phyloP scores from a whole-genome alignment of 2,329 filamentous ascomycete species.

The Hypoxylon sp. region DNA sequence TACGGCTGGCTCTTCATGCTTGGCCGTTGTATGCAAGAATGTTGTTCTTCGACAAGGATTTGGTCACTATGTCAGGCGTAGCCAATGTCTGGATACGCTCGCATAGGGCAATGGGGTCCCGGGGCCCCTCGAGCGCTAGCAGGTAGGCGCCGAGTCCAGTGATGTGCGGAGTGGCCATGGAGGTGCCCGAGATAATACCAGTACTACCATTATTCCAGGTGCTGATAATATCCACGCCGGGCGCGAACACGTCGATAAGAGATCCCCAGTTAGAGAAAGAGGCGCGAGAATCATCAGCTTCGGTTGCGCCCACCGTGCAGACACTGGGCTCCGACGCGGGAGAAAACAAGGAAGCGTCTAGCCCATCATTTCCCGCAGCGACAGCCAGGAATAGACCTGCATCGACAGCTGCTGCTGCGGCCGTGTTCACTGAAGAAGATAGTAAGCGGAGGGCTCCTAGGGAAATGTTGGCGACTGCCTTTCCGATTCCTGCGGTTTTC shows the following conservation, averaged over 20 bases:
- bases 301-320: conserved; percentile 56
- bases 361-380: conserved; percentile 62
- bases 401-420: conserved; percentile 59
- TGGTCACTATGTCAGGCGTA: conserved; percentile 40
- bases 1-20: not conserved
- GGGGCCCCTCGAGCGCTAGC: conserved; percentile 63
- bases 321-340: conserved; percentile 54
- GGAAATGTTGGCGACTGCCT: conserved; percentile 62
- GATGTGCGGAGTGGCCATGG: conserved; percentile 62
- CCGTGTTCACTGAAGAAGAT: conserved; percentile 57
- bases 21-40: conserved; percentile 49
- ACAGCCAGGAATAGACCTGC: conserved; percentile 62
- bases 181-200: conserved; percentile 62
- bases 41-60: conserved; percentile 45
- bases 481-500: conserved; percentile 50
- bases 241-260: conserved; percentile 60
- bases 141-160: conserved; percentile 62
- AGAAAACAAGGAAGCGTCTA: conserved; percentile 44
- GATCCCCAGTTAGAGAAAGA: conserved; percentile 56
- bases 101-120: conserved; percentile 47
- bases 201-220: conserved; percentile 58
- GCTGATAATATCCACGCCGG: conserved; percentile 59
- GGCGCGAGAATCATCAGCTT: conserved; percentile 46
- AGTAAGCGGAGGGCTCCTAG: conserved; percentile 57
- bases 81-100: conserved; percentile 49